Base-by-base conservation (phyloP, 768 basidiomycete genomes). In the Mycena sanguinolenta region DNA sequence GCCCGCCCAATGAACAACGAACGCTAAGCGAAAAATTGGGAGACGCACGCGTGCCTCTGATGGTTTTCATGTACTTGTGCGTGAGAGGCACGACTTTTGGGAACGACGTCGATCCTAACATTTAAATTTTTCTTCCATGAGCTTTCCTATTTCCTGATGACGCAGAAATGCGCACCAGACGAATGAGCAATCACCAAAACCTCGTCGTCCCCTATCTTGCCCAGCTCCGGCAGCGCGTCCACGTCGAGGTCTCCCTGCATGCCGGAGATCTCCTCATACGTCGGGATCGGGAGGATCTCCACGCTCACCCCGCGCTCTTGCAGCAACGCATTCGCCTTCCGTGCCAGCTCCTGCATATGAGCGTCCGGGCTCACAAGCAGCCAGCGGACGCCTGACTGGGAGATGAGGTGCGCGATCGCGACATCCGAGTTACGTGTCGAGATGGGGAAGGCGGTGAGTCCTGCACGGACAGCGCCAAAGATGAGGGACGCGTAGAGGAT, bases 271-370 rank as follows among this genome's bases (percentile, higher is more conserved):
- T 62, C 61, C 14, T 62, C 61, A 6, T 62, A 62, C 5, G 55
- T 58, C 16, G 65, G 65, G 49, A 59, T 59, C 57, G 65, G 28
- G 36, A 59, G 19, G 7, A 66, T 28, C 2, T 50, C 14, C 27
- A 66, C 39, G 50, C 27, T 14, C 0, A 66, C 14, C 6, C 39
- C 59, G 14, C 17, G 14, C 16, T 49, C 1, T 3, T 66, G 9
- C 12, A 66, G 16, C 21, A 66, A 6, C 19, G 28, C 12, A n/a
- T 38, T 52, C 2, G 65, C 65, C 19, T 58, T 59, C 12, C 36
- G 57, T 19, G 65, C 65, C 16, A 66, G 50, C 10, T 59, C 58
- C 17, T 66, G 65, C 57, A 66, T 66, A 12, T 66, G 65, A 21
- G 0, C 25, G 27, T 66, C 65, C 23, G 36, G 34, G 25, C 65